A percentile compares a stretch with the other conserved stretches of the same genome.
Conservation (phyloP, 2,329 filamentous ascomycete species). For the Paecilomyces variotii region DNA sequence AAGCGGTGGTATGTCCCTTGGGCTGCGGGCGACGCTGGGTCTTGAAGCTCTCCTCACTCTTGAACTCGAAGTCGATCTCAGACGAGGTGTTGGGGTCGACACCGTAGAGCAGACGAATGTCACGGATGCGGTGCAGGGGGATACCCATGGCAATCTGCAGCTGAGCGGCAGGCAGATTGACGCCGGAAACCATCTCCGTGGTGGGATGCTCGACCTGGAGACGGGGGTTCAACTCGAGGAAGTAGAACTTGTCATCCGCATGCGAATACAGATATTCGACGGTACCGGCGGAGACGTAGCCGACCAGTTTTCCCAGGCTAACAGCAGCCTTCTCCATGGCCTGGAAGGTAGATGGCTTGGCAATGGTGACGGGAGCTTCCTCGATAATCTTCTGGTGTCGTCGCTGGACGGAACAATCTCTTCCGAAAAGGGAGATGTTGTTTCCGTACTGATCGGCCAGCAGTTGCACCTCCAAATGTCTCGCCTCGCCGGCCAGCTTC, state of each 20-base stretch:
- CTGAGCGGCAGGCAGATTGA: constrained; percentile 93
- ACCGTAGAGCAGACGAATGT: constrained; percentile 93
- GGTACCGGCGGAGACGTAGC: constrained; percentile 96
- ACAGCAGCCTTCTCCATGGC: constrained; percentile 96
- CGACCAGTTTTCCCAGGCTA: constrained; percentile 84
- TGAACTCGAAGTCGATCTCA: constrained; percentile 95
- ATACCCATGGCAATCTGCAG: constrained; percentile 99
- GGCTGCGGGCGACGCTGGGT: constrained; percentile 83
- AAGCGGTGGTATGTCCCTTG: constrained; percentile 95
- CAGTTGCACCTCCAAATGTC: constrained; percentile 95
- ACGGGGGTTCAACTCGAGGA: constrained; percentile 96
- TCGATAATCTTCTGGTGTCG: constrained; percentile 99
- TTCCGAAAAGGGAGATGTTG: constrained; percentile 97
- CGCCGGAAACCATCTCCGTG: constrained; percentile 97
- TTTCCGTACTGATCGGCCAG: constrained; percentile 98
- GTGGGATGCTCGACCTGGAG: constrained; percentile 99
- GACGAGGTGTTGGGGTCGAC: constrained; percentile 80
- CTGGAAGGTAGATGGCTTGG: constrained; percentile 79
- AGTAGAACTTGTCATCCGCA: constrained; percentile 97
- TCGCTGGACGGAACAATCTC: constrained; percentile 97
- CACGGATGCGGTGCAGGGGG: constrained; percentile 86
- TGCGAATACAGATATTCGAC: constrained; percentile 99
- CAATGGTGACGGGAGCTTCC: constrained; percentile 95
- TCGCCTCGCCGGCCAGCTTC: constrained; percentile 94
- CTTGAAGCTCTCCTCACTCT: constrained; percentile 70